Conservation (phyloP, 1,284 basidiomycete species). For the Phlebopus sp. region DNA sequence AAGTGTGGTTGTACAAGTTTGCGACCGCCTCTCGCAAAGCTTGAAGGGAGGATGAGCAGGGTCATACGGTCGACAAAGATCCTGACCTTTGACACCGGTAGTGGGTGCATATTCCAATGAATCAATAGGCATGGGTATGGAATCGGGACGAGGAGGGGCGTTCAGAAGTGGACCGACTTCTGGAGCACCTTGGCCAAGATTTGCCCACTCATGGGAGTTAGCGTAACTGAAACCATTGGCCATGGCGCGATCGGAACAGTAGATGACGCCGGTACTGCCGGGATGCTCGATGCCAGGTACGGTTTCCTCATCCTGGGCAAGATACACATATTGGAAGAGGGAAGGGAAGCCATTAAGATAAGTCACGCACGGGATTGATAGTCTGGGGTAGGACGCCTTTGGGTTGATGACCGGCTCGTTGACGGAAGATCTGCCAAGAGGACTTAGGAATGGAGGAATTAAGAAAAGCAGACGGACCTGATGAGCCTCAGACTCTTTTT, state of each 20-base stretch:
- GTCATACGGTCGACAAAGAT: constrained; percentile 9
- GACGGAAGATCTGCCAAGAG: constrained; percentile 59
- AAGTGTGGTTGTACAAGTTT: constrained; percentile 84
- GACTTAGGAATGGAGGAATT: constrained; percentile 1
- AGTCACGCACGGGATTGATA: constrained; percentile 56
- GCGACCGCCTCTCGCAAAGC: constrained; percentile 74
- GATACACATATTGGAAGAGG: constrained; percentile 6
- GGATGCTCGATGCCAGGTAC: constrained; percentile 82
- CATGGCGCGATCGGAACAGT: constrained; percentile 85
- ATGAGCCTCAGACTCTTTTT: constrained; percentile 83
- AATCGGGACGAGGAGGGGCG: constrained; percentile 63
- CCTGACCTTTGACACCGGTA: constrained; percentile 78
- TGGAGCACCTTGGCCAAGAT: constrained; percentile 85
- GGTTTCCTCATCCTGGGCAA: constrained; percentile 69
- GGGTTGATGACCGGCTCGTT: constrained; percentile 64
- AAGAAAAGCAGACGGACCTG: constrained; percentile 45
- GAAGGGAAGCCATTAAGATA: background rate
- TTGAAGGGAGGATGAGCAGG: constrained; percentile 9
- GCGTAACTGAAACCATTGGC: constrained; percentile 86
- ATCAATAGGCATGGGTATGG: constrained; percentile 64
- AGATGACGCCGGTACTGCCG: constrained; percentile 77
- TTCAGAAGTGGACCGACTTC: constrained; percentile 84
- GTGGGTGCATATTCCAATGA: constrained; percentile 93
- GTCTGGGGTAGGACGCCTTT: constrained; percentile 63
- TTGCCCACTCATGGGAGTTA: constrained; percentile 78